These are phyloP conservation scores for Evernia prunastri DNA, from an alignment of 495 filamentous ascomycete species.

Conservation along the genomic window DNA sequence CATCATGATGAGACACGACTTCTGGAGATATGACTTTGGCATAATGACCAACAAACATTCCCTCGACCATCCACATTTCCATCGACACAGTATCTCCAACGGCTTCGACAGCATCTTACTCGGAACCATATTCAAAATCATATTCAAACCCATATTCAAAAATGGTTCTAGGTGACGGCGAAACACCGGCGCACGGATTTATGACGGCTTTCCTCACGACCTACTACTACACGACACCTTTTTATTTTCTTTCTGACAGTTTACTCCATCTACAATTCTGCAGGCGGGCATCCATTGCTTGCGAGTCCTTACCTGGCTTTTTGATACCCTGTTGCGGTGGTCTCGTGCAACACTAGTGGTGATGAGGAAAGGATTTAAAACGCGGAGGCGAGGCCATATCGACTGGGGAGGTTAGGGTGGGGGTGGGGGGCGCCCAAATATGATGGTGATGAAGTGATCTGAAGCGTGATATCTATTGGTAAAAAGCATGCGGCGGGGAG, in stretches of 20 bases:
- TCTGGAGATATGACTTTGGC: background rate
- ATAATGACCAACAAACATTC: background rate
- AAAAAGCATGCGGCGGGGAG: background rate
- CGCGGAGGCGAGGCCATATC: background rate
- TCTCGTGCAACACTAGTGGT: background rate
- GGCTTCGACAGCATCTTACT: background rate
- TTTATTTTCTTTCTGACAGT: background rate
- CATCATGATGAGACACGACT: background rate
- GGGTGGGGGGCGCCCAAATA: no score
- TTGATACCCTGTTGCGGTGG: conserved; percentile 6
- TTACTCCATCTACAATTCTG: background rate
- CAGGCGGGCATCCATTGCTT: background rate
- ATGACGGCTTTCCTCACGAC: background rate
- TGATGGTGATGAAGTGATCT: background rate
- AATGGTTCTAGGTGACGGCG: background rate
- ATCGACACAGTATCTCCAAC: background rate
- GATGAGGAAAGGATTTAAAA: background rate
- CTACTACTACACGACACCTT: background rate
- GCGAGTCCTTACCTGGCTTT: conserved; percentile 1
- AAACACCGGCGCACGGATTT: background rate
- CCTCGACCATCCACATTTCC: background rate
- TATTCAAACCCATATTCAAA: background rate
- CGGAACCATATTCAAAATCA: no score
- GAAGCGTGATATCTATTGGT: background rate
- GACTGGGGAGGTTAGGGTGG: background rate